Evolutionary conservation across 1,284 basidiomycete species (phyloP).

Genomic region (Malassezia equina): DNA sequence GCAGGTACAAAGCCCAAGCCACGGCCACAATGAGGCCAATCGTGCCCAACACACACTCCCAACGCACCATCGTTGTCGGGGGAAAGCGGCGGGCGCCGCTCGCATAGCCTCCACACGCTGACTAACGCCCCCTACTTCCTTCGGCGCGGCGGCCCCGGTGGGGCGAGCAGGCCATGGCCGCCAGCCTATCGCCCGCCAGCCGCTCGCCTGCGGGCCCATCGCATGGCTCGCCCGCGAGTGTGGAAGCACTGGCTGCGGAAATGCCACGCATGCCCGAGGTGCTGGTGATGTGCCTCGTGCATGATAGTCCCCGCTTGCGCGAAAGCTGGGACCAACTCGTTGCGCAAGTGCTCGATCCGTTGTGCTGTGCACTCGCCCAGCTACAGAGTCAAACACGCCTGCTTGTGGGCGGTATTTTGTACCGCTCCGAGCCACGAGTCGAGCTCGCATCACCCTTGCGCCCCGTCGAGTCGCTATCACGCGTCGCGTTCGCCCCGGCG

Average conservation of each 20-base stretch:
- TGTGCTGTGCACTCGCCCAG: neutral
- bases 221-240: neutral
- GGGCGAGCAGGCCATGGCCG: neutral
- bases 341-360: neutral
- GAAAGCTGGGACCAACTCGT: neutral
- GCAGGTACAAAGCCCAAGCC: neutral
- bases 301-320: constrained; percentile 7
- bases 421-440: neutral
- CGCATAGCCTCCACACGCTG: neutral
- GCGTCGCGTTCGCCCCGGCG: constrained; percentile 3
- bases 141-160: neutral
- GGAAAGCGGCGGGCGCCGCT: neutral
- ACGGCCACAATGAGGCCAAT: neutral
- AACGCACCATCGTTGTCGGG: neutral
- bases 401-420: constrained; percentile 11
- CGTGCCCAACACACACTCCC: neutral
- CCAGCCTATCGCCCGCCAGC: neutral
- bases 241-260: neutral
- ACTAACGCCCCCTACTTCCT: neutral
- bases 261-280: constrained; percentile 4
- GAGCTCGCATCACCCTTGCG: neutral
- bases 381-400: constrained; percentile 3
- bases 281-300: constrained; percentile 11
- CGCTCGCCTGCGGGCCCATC: neutral
- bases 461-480: neutral